Base-by-base conservation (phyloP, 129 eudicot species). In the Artemisia argyi region DNA sequence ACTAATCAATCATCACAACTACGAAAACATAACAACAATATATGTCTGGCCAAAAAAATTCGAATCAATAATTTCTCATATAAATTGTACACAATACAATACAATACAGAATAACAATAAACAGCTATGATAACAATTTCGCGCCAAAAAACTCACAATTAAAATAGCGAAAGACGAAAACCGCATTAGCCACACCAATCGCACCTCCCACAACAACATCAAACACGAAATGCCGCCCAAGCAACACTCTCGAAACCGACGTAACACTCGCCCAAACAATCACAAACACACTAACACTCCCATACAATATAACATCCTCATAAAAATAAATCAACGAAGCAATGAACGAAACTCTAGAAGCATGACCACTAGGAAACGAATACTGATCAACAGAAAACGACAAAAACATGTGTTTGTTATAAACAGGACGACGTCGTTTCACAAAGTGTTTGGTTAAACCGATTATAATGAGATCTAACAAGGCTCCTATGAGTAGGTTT, bases 311-410 rank as follows among this genome's bases (percentile, higher is more conserved):
- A 0, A 30, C 6, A 35, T 65, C 15, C 0, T 72, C 61, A 7
- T 73, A 75, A n/a, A 87, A 72, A 65, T 24, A 74, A 44, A 83
- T 52, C 32, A 89, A 59, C 0, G 82, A 74, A 12, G 96, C 92
- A 11, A 79, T 77, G 59, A 81, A 83, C 44, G 83, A 85, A 35
- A 87, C 96, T 51, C 95, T 65, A 19, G 96, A 87, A 12, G 92
- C 71, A 59, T 93, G 98, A n/a, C 96, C 98, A 61, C 92, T 87
- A 7, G 98, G 95, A 71, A 93, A 93, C 5, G 98, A 93, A 95
- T 95, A 89, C 65, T 89, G 89, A 35, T 89, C 98, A 39, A 80
- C 92, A 56, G 85, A 59, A 47, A 93, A 85, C 0, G 87, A 71
- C 10, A 82, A 51, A 17, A 79, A 84, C 95, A 93, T 93, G 65